Base-by-base conservation (phyloP, 2,329 filamentous ascomycete species). In the Colletotrichum liriopes region DNA sequence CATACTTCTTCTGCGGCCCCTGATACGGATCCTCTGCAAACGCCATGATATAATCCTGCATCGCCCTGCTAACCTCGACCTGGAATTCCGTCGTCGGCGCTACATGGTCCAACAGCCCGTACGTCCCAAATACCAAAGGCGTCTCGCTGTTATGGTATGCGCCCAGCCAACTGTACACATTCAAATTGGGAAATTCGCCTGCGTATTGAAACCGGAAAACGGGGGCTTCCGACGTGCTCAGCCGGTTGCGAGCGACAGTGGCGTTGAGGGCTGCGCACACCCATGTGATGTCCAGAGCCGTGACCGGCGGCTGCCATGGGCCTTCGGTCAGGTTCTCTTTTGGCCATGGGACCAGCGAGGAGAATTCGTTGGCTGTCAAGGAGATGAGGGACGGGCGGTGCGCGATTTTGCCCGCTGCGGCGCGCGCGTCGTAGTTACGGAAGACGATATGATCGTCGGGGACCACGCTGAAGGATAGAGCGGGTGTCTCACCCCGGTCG, bases 101-200 rank as follows among this genome's bases (percentile, higher is more conserved):
- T 1, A 78, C 72, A 58, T 74, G 67, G 37, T 76, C 75, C 55
- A 77, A 63, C 20, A 77, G 69, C 3, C 65, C 61, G 66, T 83
- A 81, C 1, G 83, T 84, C 2, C 82, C 83, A 74, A 84, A 82
- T 35, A 81, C 72, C 74, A 84, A 71, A 16, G 81, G 79, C 29
- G 82, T 75, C 60, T 85, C 82, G 8, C 77, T 76, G 51, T 77
- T 78, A 70, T 86, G 84, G 63, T 82, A 86, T 1, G 83, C 83
- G 7, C 84, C 84, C 55, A 85, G 77, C 82, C 83, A 86, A 2
- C 77, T 70, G 35, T 77, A 76, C 0, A 80, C 80, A 18, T 79
- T 79, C 61, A 85, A 79, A 70, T 86, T 85, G 26, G 81, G 76
- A 74, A 83, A 85, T 65, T 82, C 81, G 60, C 83, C 83, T 3